A percentile compares a stretch with the other conserved stretches of the same genome.
phyloP scores from a whole-genome alignment of 2,329 filamentous ascomycete species.

The Pyrenochaeta sp. region DNA sequence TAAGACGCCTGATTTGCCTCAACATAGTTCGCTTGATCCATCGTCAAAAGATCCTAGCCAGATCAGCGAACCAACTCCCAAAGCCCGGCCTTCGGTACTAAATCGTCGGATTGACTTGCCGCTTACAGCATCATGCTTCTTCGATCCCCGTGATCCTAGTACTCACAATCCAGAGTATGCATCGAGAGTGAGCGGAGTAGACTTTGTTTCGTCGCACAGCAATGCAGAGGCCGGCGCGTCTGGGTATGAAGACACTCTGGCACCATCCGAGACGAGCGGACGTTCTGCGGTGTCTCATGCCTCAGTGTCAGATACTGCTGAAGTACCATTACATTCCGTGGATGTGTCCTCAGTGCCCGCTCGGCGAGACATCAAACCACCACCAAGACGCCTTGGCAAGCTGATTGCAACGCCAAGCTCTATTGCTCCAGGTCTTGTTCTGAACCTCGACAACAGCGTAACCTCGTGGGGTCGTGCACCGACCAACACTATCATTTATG shows the following conservation, averaged over 20 bases:
- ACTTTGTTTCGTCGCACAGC: slow-evolving; percentile 43
- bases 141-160: slow-evolving; percentile 51
- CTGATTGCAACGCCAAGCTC: slow-evolving; percentile 73
- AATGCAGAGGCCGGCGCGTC: slow-evolving; percentile 25
- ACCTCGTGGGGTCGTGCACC: slow-evolving; percentile 79
- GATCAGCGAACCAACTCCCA: slow-evolving; percentile 47
- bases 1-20: slow-evolving; percentile 44
- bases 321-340: slow-evolving; percentile 23
- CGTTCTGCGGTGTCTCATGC: slow-evolving; percentile 22
- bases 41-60: slow-evolving; percentile 36
- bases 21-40: slow-evolving; percentile 41
- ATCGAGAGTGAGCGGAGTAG: slow-evolving; percentile 53
- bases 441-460: slow-evolving; percentile 69
- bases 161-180: slow-evolving; percentile 58
- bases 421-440: slow-evolving; percentile 67
- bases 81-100: slow-evolving; percentile 43
- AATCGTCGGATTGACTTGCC: slow-evolving; percentile 55
- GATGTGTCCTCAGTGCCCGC: slow-evolving; percentile 30
- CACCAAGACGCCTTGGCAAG: slow-evolving; percentile 64
- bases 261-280: slow-evolving; percentile 29
- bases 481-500: slow-evolving; percentile 73
- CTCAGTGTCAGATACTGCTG: slow-evolving; percentile 18
- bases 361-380: slow-evolving; percentile 46
- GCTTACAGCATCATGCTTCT: slow-evolving; percentile 55
- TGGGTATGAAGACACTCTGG: slow-evolving; percentile 38